Evolutionary conservation across 2,329 filamentous ascomycete genomes (phyloP).

Genomic region (Dryadomyces quercus-mongolicae): DNA sequence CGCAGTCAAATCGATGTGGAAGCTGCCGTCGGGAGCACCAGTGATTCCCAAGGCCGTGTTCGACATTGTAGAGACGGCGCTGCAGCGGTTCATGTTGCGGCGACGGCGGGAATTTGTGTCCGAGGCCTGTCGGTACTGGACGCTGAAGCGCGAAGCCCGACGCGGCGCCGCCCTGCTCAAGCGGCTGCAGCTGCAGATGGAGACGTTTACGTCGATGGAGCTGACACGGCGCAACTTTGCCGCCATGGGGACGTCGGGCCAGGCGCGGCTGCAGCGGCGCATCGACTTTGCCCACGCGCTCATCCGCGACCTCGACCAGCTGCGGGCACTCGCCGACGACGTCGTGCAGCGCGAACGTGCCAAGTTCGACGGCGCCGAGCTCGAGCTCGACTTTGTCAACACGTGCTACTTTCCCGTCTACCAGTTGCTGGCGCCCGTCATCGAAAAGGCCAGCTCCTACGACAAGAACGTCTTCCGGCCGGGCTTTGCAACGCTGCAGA

Average conservation of each 20-base stretch:
- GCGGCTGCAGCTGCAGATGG: conserved; percentile 84
- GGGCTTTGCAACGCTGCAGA: conserved; percentile 36
- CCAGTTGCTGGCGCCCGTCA: conserved; percentile 60
- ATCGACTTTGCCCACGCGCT: conserved; percentile 79
- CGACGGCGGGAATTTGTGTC: conserved; percentile 88
- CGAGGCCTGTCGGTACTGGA: conserved; percentile 96
- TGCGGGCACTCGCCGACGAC: conserved; percentile 57
- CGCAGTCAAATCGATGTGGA: conserved; percentile 69
- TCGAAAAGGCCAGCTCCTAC: conserved; percentile 72
- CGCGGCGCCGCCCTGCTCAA: conserved; percentile 87
- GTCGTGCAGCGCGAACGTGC: conserved; percentile 64
- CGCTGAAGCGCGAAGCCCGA: conserved; percentile 84
- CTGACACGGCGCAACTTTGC: conserved; percentile 89
- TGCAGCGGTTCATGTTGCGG: conserved; percentile 66
- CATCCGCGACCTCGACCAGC: conserved; percentile 62
- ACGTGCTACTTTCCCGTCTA: conserved; percentile 85
- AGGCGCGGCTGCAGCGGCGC: conserved; percentile 62
- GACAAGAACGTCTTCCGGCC: conserved; percentile 50
- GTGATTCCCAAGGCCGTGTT: conserved; percentile 86
- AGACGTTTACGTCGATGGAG: conserved; percentile 95
- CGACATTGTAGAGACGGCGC: conserved; percentile 70
- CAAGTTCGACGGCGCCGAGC: conserved; percentile 65
- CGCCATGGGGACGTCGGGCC: conserved; percentile 81
- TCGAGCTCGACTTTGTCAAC: conserved; percentile 71
- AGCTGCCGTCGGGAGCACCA: conserved; percentile 84